Base-by-base conservation (phyloP, 2,329 filamentous ascomycete species). In the Phyllosticta paracitricarpa region DNA sequence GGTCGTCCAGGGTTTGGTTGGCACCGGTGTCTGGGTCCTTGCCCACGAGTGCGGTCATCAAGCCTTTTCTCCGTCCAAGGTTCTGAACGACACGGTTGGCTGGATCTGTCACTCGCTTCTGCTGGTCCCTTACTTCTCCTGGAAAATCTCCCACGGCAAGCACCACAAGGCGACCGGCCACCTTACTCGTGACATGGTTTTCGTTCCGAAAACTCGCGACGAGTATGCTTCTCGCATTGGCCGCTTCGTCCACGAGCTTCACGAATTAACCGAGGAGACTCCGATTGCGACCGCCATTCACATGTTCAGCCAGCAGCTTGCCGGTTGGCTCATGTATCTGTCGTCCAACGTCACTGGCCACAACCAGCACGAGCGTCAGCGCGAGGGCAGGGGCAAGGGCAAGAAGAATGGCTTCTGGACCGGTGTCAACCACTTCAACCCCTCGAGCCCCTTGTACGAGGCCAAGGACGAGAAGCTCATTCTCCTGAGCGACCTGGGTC, bases 121-220 rank as follows among this genome's bases (percentile, higher is more conserved):
- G 51, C 82, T 97, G 61, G 93, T 99, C 56, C 94, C 94, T 24
- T 99, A 97, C 81, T 99, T 97, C 81, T 96, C 91, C 73, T 99
- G 94, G 94, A 96, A 99, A 81, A 92, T 97, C 78, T 96, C 91
- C 67, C 94, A 99, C 80, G 89, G 91, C 81, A 96, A 96, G 85
- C 94, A 99, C 82, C 94, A 99, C 89, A 97, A 97, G 84, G 91
- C 92, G 66, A 99, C 94, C 51, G 94, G 92, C 69, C 85, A 99
- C 82, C 87, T 99, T 79, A 91, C 95, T 78, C 90, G 93, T 68
- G 94, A 99, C 78, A 99, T 99, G 94, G 94, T 97, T 65, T 97
- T 97, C 74, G 82, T 97, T n/a, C 94, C 94, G 63, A 90, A 90
- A 78, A 96, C 91, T 61, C 87, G 92, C 63, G 85, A 94, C 67